Evolutionary conservation across 371 early-diverging fungal genomes (phyloP).

Genomic region (Mucor mucedo): DNA sequence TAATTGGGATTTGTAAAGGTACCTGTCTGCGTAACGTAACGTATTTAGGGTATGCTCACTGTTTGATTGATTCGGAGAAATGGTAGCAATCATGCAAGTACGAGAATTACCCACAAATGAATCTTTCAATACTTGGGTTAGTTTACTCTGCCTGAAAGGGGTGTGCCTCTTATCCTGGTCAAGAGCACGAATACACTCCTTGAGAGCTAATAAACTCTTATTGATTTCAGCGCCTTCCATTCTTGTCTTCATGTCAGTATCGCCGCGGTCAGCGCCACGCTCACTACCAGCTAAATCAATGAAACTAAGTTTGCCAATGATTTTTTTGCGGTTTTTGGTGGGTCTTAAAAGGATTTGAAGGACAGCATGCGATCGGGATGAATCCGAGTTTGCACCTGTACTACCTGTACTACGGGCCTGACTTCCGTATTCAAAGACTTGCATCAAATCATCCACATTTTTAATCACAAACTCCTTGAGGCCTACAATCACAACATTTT

Average conservation of each 20-base stretch:
- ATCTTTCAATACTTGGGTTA: conserved; percentile 97
- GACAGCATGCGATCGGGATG: conserved; percentile 91
- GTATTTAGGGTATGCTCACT: conserved; percentile 99
- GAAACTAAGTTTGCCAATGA: conserved; percentile 76
- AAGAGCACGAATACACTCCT: conserved; percentile 98
- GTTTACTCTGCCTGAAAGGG: conserved; percentile 97
- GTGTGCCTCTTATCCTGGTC: conserved; percentile 95
- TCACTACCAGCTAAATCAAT: conserved; percentile 95
- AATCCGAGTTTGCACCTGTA: conserved; percentile 82
- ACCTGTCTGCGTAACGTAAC: conserved; percentile 97
- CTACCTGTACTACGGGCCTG: conserved; percentile 88
- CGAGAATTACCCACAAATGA: conserved; percentile 97
- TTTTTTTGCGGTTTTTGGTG: conserved; percentile 55
- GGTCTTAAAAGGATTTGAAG: conserved; percentile 81
- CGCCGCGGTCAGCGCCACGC: conserved; percentile 95
- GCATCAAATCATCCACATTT: conserved; percentile 84
- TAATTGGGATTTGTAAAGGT: conserved; percentile 12
- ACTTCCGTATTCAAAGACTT: conserved; percentile 93
- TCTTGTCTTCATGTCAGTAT: conserved; percentile 85
- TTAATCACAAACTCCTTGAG: conserved; percentile 85
- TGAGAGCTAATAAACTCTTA: conserved; percentile 96
- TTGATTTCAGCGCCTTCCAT: conserved; percentile 99
- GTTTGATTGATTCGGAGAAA: conserved; percentile 91
- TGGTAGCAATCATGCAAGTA: conserved; percentile 98
- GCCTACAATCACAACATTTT: conserved; percentile 90